Evolutionary conservation across 805 yeast species (phyloP).

Genomic region (Candida parachauliodes): DNA sequence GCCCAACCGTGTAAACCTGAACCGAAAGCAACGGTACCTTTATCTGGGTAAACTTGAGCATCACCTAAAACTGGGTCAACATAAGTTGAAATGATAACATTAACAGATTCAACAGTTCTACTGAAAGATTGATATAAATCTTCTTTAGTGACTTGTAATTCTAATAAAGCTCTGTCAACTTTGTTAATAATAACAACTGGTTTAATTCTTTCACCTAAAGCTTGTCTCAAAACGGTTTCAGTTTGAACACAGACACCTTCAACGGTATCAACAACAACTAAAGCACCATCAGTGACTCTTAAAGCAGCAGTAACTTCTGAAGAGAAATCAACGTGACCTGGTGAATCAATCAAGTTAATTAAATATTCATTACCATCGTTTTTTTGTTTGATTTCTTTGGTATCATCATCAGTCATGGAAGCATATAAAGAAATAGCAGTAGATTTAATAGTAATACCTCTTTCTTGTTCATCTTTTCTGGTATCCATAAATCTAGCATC

Average conservation of each 20-base stretch:
- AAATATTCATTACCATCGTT: slow-evolving; percentile 91
- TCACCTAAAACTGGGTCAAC: slow-evolving; percentile 89
- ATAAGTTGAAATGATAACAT: slow-evolving; percentile 96
- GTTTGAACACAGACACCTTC: slow-evolving; percentile 99
- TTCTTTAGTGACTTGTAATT: slow-evolving; percentile 98
- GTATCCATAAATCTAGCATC: slow-evolving; percentile 99
- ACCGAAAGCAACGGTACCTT: slow-evolving; percentile 99
- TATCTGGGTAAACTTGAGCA: slow-evolving; percentile 97
- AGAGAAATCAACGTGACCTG: slow-evolving; percentile 99
- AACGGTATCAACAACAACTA: slow-evolving; percentile 97
- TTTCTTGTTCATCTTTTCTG: slow-evolving; percentile 99
- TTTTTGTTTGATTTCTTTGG: slow-evolving; percentile 86
- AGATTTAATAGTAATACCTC: slow-evolving; percentile 99
- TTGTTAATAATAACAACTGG: slow-evolving; percentile 98
- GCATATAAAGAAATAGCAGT: slow-evolving; percentile 97
- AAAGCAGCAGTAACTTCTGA: slow-evolving; percentile 99
- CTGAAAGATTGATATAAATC: slow-evolving; percentile 97
- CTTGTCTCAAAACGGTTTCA: slow-evolving; percentile 98
- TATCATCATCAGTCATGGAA: slow-evolving; percentile 80
- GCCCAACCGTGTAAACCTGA: slow-evolving; percentile 99
- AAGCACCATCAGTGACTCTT: slow-evolving; percentile 99
- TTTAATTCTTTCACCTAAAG: slow-evolving; percentile 98
- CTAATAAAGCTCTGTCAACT: slow-evolving; percentile 99
- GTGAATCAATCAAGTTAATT: slow-evolving; percentile 98
- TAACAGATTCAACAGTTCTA: slow-evolving; percentile 99